Conservation (phyloP, 108 stramenopile genomes). For the Skeletonema menzelii region DNA sequence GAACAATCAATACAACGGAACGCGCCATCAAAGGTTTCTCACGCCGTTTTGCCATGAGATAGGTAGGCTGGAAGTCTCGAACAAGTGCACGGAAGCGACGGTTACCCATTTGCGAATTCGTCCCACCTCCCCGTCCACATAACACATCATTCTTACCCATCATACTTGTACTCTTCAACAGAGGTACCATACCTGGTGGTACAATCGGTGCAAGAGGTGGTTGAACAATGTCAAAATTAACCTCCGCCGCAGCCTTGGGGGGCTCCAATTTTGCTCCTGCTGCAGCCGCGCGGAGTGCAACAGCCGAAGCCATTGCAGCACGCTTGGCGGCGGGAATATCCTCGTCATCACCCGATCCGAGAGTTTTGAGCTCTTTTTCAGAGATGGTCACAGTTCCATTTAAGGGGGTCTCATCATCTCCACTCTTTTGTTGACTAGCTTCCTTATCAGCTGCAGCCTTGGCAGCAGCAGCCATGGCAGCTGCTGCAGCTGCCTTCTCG, state of each 20-base stretch:
- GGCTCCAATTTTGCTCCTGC: constrained; percentile 32
- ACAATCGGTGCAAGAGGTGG: constrained; percentile 67
- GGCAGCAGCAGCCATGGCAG: neutral
- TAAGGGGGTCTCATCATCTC: neutral
- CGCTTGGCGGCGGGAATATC: constrained; percentile 46
- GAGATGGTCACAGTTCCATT: constrained; percentile 6
- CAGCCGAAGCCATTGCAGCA: constrained; percentile 41
- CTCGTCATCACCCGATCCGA: constrained; percentile 31
- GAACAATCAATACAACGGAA: constrained; percentile 81
- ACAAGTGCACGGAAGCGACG: constrained; percentile 83
- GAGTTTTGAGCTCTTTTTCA: constrained; percentile 14
- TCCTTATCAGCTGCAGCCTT: neutral
- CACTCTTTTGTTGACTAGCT: neutral
- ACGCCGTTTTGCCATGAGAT: constrained; percentile 80
- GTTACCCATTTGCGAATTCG: constrained; percentile 88
- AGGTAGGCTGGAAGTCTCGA: constrained; percentile 84
- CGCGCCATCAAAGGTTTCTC: constrained; percentile 86
- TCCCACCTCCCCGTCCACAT: constrained; percentile 85
- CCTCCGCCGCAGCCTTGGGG: constrained; percentile 72
- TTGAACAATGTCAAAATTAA: constrained; percentile 80
- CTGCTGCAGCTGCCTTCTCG: neutral
- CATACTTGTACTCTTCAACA: constrained; percentile 56
- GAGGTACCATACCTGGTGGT: constrained; percentile 52
- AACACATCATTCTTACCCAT: constrained; percentile 80
- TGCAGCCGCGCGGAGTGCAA: constrained; percentile 41